Base-by-base conservation (phyloP, 768 basidiomycete genomes). In the Favolaschia claudopus region DNA sequence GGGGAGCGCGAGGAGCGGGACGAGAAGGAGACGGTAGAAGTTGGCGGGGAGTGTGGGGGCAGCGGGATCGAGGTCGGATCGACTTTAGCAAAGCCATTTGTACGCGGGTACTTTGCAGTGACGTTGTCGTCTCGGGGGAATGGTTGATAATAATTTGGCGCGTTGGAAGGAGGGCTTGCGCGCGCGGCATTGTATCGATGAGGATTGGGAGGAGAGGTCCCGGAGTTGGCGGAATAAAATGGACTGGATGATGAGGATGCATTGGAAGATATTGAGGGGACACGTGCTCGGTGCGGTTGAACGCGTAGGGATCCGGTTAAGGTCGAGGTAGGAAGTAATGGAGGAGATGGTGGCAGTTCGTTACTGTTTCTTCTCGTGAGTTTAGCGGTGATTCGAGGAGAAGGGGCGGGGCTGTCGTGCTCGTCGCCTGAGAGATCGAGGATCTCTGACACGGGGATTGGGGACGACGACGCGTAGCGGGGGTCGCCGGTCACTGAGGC, bases 21-120 rank as follows among this genome's bases (percentile, higher is more conserved):
- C n/a, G 91, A 92, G 64, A 88, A 83, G 1, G 91, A 93, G 15
- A 92, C 63, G 0, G 87, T 78, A 20, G 91, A 93, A 27, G 80
- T 76, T 1, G 91, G 87, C 14, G 91, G 91, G 2, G 91, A 92
- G 58, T 86, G 78, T 2, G 88, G 84, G 4, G 88, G 86, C 5
- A 88, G 72, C n/a, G 88, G 87, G 56, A 88, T 80, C 1, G 77
- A 74, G 15, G 78, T 66, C 9, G 87, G 84, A 61, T 89, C 88
- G 27, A 85, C 79, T 62, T 78, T 85, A 28, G 72, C 69, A n/a
- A 50, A 40, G 15, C 75, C 67, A 31, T 69, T 67, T 22, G 36
- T 25, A 51, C 22, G 63, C 31, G 29, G 64, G 45, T 67, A 63
- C 53, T 73, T 76, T 42, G 69, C 59, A 53, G 66, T 32, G 22